Evolutionary conservation across 1,139 yeast species (phyloP).

Genomic region (Diutina siamensis): DNA sequence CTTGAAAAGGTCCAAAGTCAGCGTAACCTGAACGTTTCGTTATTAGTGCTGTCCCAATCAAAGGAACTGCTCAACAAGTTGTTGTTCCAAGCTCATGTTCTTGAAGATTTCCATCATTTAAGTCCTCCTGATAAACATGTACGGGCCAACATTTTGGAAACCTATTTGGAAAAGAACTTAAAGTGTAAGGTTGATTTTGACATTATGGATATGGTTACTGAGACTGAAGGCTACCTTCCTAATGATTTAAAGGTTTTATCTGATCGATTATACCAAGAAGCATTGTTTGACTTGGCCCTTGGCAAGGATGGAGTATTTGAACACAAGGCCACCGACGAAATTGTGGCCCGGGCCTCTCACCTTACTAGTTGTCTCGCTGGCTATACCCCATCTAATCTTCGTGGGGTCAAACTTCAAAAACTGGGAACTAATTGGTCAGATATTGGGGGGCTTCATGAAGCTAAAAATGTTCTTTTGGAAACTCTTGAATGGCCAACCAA

Average conservation of each 20-base stretch:
- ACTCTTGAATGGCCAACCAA: conserved; percentile 96
- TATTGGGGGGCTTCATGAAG: conserved; percentile 77
- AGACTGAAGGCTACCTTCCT: conserved; percentile 86
- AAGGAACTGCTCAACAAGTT: conserved; percentile 55
- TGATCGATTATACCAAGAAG: conserved; percentile 69
- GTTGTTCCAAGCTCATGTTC: conserved; percentile 56
- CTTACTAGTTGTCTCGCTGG: conserved; percentile 51
- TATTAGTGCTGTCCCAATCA: conserved; percentile 49
- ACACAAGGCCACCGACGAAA: conserved; percentile 8
- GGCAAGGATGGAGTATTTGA: too few species aligned
- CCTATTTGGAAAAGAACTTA: conserved; percentile 28
- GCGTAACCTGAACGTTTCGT: conserved; percentile 34
- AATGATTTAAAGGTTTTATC: conserved; percentile 63
- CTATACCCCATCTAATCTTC: conserved; percentile 67
- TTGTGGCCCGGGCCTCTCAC: conserved; percentile 18
- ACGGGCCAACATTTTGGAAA: conserved; percentile 39
- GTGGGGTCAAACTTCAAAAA: conserved; percentile 82
- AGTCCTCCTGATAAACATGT: conserved; percentile 61
- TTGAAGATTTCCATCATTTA: conserved; percentile 52
- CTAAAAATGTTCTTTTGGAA: conserved; percentile 67
- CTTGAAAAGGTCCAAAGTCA: conserved; percentile 28
- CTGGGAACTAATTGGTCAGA: conserved; percentile 71
- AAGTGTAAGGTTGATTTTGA: conserved; percentile 33
- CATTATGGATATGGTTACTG: conserved; percentile 58
- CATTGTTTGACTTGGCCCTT: conserved; percentile 18